Conservation (phyloP, 2,329 filamentous ascomycete species). For the Corniculantispora saksenae region DNA sequence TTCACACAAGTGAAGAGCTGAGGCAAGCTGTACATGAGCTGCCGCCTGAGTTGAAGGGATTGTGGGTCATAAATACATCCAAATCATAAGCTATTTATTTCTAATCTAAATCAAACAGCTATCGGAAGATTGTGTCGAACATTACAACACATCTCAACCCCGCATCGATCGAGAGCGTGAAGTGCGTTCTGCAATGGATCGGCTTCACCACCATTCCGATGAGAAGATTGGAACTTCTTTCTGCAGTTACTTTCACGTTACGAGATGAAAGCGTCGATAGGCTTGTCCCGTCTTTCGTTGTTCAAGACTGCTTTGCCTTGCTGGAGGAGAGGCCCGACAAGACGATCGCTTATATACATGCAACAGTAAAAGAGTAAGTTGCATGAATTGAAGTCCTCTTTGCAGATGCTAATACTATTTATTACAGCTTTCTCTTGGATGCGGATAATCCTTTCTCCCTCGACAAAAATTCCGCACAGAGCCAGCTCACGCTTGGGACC, state of each 20-base stretch:
- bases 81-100: too few species aligned
- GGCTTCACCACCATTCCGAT: constrained; percentile 38
- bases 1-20: constrained; percentile 25
- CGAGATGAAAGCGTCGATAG: constrained; percentile 1
- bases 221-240: constrained; percentile 34
- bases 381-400: not conserved
- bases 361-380: constrained; percentile 31
- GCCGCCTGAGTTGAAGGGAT: constrained; percentile 22
- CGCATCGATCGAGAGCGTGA: constrained; percentile 31
- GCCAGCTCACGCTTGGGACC: not conserved
- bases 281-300: constrained; percentile 27
- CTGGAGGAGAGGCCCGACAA: constrained; percentile 28
- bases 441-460: not conserved
- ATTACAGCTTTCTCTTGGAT: not conserved
- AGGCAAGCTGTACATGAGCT: constrained; percentile 26
- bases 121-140: constrained; percentile 31
- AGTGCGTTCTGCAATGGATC: constrained; percentile 37
- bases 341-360: constrained; percentile 30
- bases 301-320: constrained; percentile 27
- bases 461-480: not conserved
- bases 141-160: constrained; percentile 27
- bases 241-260: constrained; percentile 32
- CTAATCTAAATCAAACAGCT: constrained; percentile 25
- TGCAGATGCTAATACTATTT: too few species aligned
- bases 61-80: constrained; percentile 22